Base-by-base conservation (phyloP, 202 grass and related monocot genomes). In the Panicum hallii region DNA sequence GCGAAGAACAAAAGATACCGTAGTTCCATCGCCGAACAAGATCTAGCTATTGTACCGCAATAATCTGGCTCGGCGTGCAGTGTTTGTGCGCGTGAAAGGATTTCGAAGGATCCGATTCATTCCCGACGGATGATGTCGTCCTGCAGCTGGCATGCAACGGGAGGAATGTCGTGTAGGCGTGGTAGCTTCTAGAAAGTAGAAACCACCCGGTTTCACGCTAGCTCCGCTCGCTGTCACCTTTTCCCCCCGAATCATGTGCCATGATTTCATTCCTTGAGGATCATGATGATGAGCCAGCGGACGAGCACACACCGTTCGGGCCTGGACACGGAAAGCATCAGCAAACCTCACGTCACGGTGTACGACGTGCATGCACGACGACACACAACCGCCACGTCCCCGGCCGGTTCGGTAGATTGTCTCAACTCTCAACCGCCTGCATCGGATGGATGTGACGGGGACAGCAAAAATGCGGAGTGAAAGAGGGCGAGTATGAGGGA, bases 341-440 rank as follows among this genome's bases (percentile, higher is more conserved):
- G 60, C 60, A 13, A 38, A 16, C 41, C 11, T 65, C 42, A n/a
- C 71, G 79, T 63, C 81, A 75, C 26, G 20, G 53, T 48, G 36
- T 38, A 4, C 4, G 32, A 16, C 69, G 56, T 52, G 81, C 81
- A 83, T 45, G 79, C 86, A 84, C 77, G 56, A 16, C 77, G 36
- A 13, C 47, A 57, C 47, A 74, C 64, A 63, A 60, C 30, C 3
- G 63, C 71, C 71, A 60, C 69, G 49, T 28, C 58, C n/a, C n/a
- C n/a, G n/a, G n/a, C 20, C 28, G 32, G 32, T 53, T 73, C 48
- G 49, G 61, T 68, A 62, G 73, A 67, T 43, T 43, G 42, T 36
- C 36, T 36, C 36, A 36, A 36, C 36, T 62, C 68, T 20, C 68
- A n/a, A 53, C 45, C 12, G 38, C 75, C 30, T 13, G 41, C 63